phyloP scores from a whole-genome alignment of 805 yeast species.

The Debaryomyces maramus region DNA sequence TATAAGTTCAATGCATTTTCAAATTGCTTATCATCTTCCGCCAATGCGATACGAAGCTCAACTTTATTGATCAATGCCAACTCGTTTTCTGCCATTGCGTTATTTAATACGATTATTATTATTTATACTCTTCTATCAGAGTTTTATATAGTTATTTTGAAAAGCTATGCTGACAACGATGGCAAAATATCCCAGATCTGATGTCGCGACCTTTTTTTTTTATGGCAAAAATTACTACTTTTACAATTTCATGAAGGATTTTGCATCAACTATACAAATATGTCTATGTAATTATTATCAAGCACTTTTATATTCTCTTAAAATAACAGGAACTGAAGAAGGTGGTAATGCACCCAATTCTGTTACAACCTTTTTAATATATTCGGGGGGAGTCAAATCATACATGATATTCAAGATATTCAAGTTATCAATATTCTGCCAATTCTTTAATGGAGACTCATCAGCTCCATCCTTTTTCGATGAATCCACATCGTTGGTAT shows the following conservation, averaged over 20 bases:
- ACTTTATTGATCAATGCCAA: slow-evolving; percentile 68
- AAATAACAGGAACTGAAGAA: slow-evolving; percentile 94
- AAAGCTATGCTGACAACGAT: too few relatives aligned
- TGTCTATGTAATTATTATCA: slow-evolving; percentile 2
- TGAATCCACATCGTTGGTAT: slow-evolving; percentile 5
- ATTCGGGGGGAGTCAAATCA: slow-evolving; percentile 92
- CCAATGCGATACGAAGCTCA: slow-evolving; percentile 77
- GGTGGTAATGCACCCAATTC: slow-evolving; percentile 97
- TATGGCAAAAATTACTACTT: too few relatives aligned
- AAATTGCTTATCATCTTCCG: slow-evolving; percentile 65
- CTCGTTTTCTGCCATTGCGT: slow-evolving; percentile 46
- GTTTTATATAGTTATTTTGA: too few relatives aligned
- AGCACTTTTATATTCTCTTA: slow-evolving; percentile 80
- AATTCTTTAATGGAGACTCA: slow-evolving; percentile 52
- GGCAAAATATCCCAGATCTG: too few relatives aligned
- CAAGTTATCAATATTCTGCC: slow-evolving; percentile 63
- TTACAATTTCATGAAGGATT: too few relatives aligned
- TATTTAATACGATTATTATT: too few relatives aligned
- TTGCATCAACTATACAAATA: too few relatives aligned
- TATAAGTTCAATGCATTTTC: slow-evolving; percentile 60
- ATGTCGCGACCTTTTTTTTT: too few relatives aligned
- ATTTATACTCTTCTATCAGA: too few relatives aligned
- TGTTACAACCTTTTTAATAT: slow-evolving; percentile 91
- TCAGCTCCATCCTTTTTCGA: slow-evolving; percentile 19
- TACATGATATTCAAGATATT: slow-evolving; percentile 83